Conservation (phyloP, 352 stramenopile species). For the Phytopythium mirpurense region DNA sequence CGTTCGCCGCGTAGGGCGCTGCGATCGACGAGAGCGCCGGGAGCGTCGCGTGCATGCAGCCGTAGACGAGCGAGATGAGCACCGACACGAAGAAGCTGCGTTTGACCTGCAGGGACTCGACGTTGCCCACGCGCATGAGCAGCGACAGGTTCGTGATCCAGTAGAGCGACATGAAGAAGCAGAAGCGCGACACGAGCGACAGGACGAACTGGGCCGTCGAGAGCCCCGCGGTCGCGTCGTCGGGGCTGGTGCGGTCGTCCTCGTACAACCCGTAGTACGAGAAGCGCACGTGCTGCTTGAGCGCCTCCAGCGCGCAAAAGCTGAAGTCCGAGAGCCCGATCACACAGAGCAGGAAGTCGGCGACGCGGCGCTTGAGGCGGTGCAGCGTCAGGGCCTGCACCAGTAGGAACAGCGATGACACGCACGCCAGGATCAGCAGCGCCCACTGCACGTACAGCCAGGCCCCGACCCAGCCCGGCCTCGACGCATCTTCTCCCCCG, state of each 20-base stretch:
- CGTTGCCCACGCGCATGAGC: slow-evolving; percentile 53
- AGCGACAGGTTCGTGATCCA: slow-evolving; percentile 68
- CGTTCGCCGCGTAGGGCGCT: slow-evolving; percentile 40
- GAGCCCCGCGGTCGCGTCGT: background rate
- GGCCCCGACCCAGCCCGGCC: slow-evolving; percentile 25
- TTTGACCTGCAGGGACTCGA: slow-evolving; percentile 46
- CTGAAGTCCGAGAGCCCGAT: slow-evolving; percentile 55
- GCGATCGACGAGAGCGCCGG: slow-evolving; percentile 12
- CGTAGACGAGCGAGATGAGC: slow-evolving; percentile 41
- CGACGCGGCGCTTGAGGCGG: slow-evolving; percentile 57
- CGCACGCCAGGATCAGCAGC: slow-evolving; percentile 27
- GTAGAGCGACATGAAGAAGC: slow-evolving; percentile 75
- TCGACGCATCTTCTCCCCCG: slow-evolving; percentile 4
- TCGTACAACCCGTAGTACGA: slow-evolving; percentile 45
- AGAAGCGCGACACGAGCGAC: slow-evolving; percentile 42
- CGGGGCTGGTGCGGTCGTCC: slow-evolving; percentile 4
- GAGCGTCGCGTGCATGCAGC: slow-evolving; percentile 43
- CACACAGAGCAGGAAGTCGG: slow-evolving; percentile 60
- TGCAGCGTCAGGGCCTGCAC: slow-evolving; percentile 56
- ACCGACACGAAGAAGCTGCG: slow-evolving; percentile 46
- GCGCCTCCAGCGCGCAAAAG: slow-evolving; percentile 43
- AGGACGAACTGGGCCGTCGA: slow-evolving; percentile 16
- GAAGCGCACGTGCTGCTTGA: slow-evolving; percentile 34
- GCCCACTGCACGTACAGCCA: slow-evolving; percentile 52
- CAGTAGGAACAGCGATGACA: slow-evolving; percentile 46